Base-by-base conservation (phyloP, 805 yeast species). In the Saccharomycopsis selenospora region DNA sequence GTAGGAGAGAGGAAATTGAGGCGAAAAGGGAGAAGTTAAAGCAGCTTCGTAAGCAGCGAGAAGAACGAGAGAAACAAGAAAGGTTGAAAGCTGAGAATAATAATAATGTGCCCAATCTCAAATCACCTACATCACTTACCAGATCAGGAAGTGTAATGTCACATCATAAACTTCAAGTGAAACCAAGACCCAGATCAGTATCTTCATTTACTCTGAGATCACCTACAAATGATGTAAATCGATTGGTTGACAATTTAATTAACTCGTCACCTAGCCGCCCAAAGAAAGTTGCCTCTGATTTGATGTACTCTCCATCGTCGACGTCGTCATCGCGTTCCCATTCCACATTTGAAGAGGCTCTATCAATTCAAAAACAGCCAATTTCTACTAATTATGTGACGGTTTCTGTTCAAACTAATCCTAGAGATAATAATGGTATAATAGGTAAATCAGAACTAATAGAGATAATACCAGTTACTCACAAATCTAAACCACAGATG, bases 1-100 rank as follows among this genome's bases (percentile, higher is more conserved):
- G 51, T 14, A 30, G 55, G 42, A 42, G 53, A 40, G 55, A 52
- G 18, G 55, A 52, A 30, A 52, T 52, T 18, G 55, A 52, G 47
- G 55, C 55, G 10, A 52, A 52, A 29, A 26, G 53, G 7, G 46
- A 43, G 42, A 48, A 49, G 45, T 46, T 52, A 11, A 50, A 46
- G 18, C 45, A 40, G 17, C 46, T 52, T 13, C 26, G 55, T 18
- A 33, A 45, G 42, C 55, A 52, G 47, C 18, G 55, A 25, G 42
- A 47, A 24, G 46, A 50, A 29, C 18, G 52, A n/a, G 52, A 49
- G n/a, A 30, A 26, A 24, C 43, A 41, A 14, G 50, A 47, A 22
- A 5, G 25, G 3, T 36, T 41, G 5, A 36, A 28, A 29, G 22
- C 11, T 23, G 25, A 28, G 11, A 14, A 27, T 4, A 11, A 14